phyloP scores from a whole-genome alignment of 495 filamentous ascomycete species.

The Penicillium alfredii region DNA sequence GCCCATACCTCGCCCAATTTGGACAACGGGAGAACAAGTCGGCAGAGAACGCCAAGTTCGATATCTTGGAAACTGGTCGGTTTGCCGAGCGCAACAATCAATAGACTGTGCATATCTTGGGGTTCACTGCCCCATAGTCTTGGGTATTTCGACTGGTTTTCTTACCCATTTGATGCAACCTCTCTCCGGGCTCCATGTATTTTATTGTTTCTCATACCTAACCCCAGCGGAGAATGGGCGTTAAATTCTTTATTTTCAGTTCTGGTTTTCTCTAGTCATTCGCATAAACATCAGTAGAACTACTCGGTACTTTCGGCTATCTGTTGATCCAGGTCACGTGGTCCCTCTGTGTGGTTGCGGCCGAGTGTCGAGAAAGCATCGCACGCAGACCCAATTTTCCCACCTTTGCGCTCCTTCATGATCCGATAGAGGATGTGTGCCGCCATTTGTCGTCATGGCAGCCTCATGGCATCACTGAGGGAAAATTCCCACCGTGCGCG shows the following conservation, averaged over 20 bases:
- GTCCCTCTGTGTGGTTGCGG: too few species aligned
- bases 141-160: too few species aligned
- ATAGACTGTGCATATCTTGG: too few species aligned
- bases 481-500: neutral
- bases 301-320: too few species aligned
- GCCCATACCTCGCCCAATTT: conserved; percentile 58
- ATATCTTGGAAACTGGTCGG: conserved; percentile 29
- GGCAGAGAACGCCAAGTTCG: conserved; percentile 18
- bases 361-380: too few species aligned
- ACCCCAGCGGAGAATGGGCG: too few species aligned
- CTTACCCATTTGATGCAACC: conserved; percentile 4
- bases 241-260: too few species aligned
- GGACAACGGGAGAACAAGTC: conserved; percentile 47
- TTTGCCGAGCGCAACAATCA: conserved; percentile 27
- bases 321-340: too few species aligned
- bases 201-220: conserved; percentile 16
- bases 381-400: neutral
- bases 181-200: conserved; percentile 14
- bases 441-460: neutral
- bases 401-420: neutral
- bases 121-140: too few species aligned
- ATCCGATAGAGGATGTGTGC: conserved; percentile 8
- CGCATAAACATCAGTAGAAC: too few species aligned
- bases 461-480: conserved; percentile 2
- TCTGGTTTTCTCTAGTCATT: too few species aligned